Conservation (phyloP, 2,329 filamentous ascomycete genomes). For the Calonectria hawksworthii region DNA sequence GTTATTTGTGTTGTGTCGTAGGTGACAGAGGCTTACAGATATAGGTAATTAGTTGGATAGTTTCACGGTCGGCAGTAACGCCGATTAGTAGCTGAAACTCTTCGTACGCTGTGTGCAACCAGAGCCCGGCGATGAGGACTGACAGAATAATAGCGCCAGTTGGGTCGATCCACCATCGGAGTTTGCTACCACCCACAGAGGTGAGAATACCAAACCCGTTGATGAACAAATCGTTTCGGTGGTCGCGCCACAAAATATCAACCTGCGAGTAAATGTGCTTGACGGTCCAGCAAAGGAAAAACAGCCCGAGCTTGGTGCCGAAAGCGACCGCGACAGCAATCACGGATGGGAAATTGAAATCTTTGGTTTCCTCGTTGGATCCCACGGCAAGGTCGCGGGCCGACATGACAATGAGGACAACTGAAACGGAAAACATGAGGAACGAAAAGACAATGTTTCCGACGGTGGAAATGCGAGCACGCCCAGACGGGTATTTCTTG, state of each 20-base stretch:
- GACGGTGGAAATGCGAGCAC: neutral
- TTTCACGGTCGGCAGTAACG: neutral
- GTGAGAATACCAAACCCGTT: constrained; percentile 12
- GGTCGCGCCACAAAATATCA: constrained; percentile 8
- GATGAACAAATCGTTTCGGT: constrained; percentile 12
- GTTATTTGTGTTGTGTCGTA: neutral
- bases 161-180: constrained; percentile 10
- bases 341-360: neutral
- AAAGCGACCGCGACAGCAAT: constrained; percentile 1
- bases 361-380: neutral
- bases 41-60: neutral
- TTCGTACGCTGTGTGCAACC: constrained; percentile 3
- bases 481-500: neutral
- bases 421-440: constrained; percentile 11
- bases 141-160: neutral
- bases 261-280: constrained; percentile 17
- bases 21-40: neutral
- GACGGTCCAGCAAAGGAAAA: constrained; percentile 13
- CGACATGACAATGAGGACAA: constrained; percentile 16
- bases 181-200: constrained; percentile 4
- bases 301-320: neutral
- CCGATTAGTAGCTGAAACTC: neutral
- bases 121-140: neutral
- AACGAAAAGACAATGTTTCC: constrained; percentile 16
- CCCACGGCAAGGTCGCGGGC: neutral